These are phyloP conservation scores for Aciculosporium take DNA, from an alignment of 2,329 filamentous ascomycete species.

Conservation along the genomic window DNA sequence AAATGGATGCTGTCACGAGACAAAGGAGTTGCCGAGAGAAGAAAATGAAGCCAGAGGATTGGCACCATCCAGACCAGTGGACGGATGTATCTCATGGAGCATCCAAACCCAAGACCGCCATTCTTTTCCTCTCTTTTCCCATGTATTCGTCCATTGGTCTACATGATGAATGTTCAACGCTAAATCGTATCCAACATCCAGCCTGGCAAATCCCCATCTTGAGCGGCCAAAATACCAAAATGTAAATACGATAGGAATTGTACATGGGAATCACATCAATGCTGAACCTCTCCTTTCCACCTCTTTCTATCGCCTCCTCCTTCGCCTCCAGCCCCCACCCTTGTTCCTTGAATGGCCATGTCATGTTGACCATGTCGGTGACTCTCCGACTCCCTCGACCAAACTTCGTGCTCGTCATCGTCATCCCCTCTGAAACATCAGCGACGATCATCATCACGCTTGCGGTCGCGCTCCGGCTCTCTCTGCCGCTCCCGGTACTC, in stretches of 20 bases:
- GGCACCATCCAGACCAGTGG: too few species aligned
- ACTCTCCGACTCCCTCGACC: slow-evolving; percentile 7
- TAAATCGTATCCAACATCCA: not conserved
- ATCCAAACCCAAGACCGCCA: too few species aligned
- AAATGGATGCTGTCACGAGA: too few species aligned
- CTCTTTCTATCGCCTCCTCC: not conserved
- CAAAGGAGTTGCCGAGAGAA: too few species aligned
- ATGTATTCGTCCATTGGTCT: too few species aligned
- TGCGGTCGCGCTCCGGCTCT: not conserved
- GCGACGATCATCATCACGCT: slow-evolving; percentile 9
- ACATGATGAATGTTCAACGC: too few species aligned
- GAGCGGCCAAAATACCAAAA: not conserved
- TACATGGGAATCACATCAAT: not conserved
- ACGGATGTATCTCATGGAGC: too few species aligned
- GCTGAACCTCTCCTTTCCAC: too few species aligned
- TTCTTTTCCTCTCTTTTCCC: too few species aligned
- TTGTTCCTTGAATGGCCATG: slow-evolving; percentile 11
- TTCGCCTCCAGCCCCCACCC: slow-evolving; percentile 6
- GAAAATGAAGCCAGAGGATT: too few species aligned
- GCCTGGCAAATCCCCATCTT: too few species aligned
- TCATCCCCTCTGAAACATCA: slow-evolving; percentile 12
- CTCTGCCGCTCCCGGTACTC: not conserved
- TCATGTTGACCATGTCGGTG: slow-evolving; percentile 8
- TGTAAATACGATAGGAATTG: not conserved
- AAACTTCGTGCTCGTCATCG: slow-evolving; percentile 11